Conservation (phyloP, 179 eudicot species). For the Carnegiea gigantea region DNA sequence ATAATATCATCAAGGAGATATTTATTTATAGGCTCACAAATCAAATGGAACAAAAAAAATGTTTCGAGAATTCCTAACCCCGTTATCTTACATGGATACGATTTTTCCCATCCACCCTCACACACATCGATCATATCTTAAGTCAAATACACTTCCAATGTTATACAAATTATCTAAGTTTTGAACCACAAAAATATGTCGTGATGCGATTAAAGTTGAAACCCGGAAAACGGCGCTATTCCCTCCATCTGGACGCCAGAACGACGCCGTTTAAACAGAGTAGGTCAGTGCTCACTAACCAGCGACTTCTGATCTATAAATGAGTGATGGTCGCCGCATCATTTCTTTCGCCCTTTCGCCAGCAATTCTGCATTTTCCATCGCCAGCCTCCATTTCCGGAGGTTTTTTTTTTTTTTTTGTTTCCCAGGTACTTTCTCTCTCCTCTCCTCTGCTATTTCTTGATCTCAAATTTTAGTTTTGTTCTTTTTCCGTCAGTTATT, state of each 20-base stretch:
- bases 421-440: not conserved
- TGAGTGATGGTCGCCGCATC: slow-evolving; percentile 14
- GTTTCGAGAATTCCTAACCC: not conserved
- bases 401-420: not conserved
- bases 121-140: too few species aligned
- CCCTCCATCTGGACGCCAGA: not conserved
- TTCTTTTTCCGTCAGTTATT: not conserved
- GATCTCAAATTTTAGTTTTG: not conserved
- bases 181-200: not conserved
- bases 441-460: too few species aligned
- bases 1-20: too few species aligned
- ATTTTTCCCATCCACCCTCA: not conserved
- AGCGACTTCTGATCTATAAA: slow-evolving; percentile 21
- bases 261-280: slow-evolving; percentile 12
- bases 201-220: not conserved
- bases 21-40: not conserved
- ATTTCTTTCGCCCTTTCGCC: slow-evolving; percentile 20
- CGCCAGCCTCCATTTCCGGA: not conserved
- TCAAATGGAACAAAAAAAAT: not conserved
- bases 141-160: not conserved
- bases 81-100: not conserved
- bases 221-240: not conserved
- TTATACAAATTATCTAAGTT: not conserved
- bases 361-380: not conserved
- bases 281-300: slow-evolving; percentile 19